These are phyloP conservation scores for Haplosporangium sp. DNA, from an alignment of 371 early-diverging fungal species.

Conservation along the genomic window DNA sequence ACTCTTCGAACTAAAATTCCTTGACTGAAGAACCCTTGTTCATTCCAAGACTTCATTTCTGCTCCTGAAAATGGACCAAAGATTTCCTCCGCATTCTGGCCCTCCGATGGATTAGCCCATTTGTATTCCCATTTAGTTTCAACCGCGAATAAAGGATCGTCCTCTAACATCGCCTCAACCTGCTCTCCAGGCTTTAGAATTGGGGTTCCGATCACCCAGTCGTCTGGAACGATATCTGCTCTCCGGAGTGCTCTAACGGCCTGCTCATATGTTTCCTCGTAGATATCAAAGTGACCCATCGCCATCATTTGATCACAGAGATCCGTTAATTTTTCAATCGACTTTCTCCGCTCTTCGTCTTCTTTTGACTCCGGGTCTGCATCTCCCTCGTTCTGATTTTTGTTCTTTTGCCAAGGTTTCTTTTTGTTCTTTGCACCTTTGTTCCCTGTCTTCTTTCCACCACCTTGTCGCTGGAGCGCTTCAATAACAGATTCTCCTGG, in stretches of 20 bases:
- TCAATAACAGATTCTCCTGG: conserved; percentile 81
- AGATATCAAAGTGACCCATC: conserved; percentile 76
- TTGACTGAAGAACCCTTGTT: conserved; percentile 51
- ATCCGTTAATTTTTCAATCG: conserved; percentile 77
- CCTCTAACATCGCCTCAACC: conserved; percentile 23
- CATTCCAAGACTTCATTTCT: conserved; percentile 40
- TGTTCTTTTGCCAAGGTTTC: conserved; percentile 68
- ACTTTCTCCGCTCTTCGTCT: conserved; percentile 58
- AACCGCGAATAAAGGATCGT: conserved; percentile 27
- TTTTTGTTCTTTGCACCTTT: conserved; percentile 68
- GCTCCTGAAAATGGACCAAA: conserved; percentile 46
- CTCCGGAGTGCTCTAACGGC: conserved; percentile 76
- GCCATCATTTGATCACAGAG: conserved; percentile 83
- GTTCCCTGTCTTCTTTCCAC: conserved; percentile 64
- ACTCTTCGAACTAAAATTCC: conserved; percentile 47
- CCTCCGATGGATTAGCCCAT: conserved; percentile 46
- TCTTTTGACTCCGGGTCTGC: conserved; percentile 56
- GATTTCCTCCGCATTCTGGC: conserved; percentile 37
- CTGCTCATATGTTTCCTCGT: conserved; percentile 83
- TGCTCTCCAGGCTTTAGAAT: conserved; percentile 43
- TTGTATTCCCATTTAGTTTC: conserved; percentile 46
- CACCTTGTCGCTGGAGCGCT: conserved; percentile 74
- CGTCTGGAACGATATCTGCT: conserved; percentile 69
- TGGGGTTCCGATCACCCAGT: conserved; percentile 69
- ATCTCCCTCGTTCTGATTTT: conserved; percentile 24